Evolutionary conservation across 768 basidiomycete genomes (phyloP), one percentile per base, ranked within the genome.

Genomic region (Pholiota microspora): DNA sequence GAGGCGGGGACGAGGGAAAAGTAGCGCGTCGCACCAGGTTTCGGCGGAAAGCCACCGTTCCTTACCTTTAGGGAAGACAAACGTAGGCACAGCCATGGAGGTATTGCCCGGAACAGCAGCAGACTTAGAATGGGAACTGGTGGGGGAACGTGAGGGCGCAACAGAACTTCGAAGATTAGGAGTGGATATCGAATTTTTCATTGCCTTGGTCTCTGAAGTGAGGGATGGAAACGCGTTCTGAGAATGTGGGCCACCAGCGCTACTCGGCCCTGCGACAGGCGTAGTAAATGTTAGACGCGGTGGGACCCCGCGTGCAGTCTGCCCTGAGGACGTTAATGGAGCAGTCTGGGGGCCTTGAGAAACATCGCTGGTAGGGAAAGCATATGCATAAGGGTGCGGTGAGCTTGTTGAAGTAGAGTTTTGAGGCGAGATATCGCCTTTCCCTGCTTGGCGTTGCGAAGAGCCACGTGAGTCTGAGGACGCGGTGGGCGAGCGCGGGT

Each of bases 1-100:
- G 61, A 92, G 79, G 48, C 88, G 76, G 10, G 90, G 90, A 1
- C 88, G 80, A 2, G 90, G 90, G 53, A 91, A 85, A 23, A 92
- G 67, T 7, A 92, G 62, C 0, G 88, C 89, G 58, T 92, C 88
- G 68, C 89, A 92, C 88, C 89, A 90, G 15, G 85, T 84, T 69
- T 91, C 88, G 0, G 88, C 81, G 2, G 84, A 81, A 1, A 90
- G 62, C 87, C 86, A 90, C 5, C 83, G 74, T 27, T 88, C 84
- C 58, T 75, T 81, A 10, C 73, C 73, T 61, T 76, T 82, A 23
- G 71, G 59, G 36, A 66, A 57, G 15, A 51, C 40, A 45, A 60
- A 45, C 53, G 53, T 1, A 51, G 56, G n/a, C 59, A 61, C 25
- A 62, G 36, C 57, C 61, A 38, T 38, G 12, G 42, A 8, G 9